Percentiles rank a stretch among this genome's conserved stretches.
phyloP scores from a whole-genome alignment of 1,139 yeast species.

The Arxiozyma telluris region DNA sequence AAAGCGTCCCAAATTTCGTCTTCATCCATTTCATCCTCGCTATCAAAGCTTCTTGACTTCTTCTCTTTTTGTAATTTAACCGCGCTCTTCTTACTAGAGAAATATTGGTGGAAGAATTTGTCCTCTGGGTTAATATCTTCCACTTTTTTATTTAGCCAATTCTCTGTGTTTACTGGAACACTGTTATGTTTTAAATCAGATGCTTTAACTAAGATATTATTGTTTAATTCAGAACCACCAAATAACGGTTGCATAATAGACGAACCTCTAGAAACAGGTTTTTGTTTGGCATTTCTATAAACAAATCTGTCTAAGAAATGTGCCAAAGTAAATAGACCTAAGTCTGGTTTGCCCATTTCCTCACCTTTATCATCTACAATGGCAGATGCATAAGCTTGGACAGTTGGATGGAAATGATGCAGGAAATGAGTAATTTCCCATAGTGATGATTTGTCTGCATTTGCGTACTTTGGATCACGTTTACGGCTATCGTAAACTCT shows the following conservation, averaged over 20 bases:
- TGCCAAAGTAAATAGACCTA: constrained; percentile 75
- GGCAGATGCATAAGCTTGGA: constrained; percentile 68
- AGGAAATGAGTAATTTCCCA: constrained; percentile 79
- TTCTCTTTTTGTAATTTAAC: constrained; percentile 29
- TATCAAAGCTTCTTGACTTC: constrained; percentile 34
- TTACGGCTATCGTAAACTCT: constrained; percentile 70
- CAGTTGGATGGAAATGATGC: constrained; percentile 87
- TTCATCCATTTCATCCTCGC: constrained; percentile 55
- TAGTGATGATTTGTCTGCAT: constrained; percentile 69
- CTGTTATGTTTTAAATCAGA: constrained; percentile 41
- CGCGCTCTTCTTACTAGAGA: constrained; percentile 49
- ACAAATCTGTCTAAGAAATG: constrained; percentile 95
- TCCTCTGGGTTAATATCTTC: constrained; percentile 79
- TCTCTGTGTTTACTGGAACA: constrained; percentile 68
- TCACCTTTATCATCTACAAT: constrained; percentile 41
- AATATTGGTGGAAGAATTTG: constrained; percentile 81
- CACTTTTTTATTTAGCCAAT: constrained; percentile 65
- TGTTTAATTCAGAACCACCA: constrained; percentile 77
- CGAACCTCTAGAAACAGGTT: constrained; percentile 61
- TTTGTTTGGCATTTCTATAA: constrained; percentile 82
- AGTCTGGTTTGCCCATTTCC: constrained; percentile 60
- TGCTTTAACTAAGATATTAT: constrained; percentile 61
- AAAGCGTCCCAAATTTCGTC: constrained; percentile 86
- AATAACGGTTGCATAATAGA: constrained; percentile 93
- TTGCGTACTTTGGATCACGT: constrained; percentile 83